A percentile compares a stretch with the other conserved stretches of the same genome.
These are phyloP conservation scores for Carex littledalei DNA, from an alignment of 176 grass and related monocot species.

Conservation along the genomic window DNA sequence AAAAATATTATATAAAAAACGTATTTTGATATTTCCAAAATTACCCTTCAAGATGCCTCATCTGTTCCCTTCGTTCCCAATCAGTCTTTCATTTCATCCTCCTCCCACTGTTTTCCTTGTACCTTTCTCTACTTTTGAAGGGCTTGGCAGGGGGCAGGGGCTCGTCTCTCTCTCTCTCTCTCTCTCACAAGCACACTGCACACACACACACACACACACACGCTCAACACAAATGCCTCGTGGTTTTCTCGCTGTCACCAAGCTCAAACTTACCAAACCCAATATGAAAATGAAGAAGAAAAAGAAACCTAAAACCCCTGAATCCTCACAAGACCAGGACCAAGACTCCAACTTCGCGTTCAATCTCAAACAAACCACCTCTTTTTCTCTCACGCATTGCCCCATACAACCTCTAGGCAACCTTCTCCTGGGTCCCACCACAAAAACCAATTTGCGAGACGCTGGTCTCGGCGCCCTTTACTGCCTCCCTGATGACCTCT, in stretches of 20 bases:
- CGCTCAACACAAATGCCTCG: conserved; percentile 24
- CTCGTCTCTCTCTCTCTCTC: background rate
- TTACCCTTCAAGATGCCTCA: no score
- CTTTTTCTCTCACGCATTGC: background rate
- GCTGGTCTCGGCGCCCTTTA: conserved; percentile 47
- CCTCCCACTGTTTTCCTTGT: conserved; percentile 8
- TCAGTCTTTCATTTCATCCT: background rate
- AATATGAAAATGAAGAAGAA: no score
- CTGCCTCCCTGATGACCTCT: conserved; percentile 51
- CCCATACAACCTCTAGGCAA: conserved; percentile 78
- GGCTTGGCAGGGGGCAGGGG: no score
- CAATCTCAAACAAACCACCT: no score
- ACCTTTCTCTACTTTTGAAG: background rate
- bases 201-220: background rate
- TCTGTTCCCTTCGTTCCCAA: no score
- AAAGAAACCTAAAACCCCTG: no score
- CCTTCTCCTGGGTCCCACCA: conserved; percentile 37
- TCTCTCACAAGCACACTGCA: conserved; percentile 36
- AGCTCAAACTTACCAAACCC: background rate
- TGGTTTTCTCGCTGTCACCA: conserved; percentile 12
- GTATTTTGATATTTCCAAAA: no score
- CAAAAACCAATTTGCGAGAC: conserved; percentile 55
- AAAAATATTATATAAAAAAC: no score
- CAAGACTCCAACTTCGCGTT: no score
- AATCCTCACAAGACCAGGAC: no score